Base-by-base conservation (phyloP, 2,329 filamentous ascomycete genomes). In the Fusarium heterosporum region DNA sequence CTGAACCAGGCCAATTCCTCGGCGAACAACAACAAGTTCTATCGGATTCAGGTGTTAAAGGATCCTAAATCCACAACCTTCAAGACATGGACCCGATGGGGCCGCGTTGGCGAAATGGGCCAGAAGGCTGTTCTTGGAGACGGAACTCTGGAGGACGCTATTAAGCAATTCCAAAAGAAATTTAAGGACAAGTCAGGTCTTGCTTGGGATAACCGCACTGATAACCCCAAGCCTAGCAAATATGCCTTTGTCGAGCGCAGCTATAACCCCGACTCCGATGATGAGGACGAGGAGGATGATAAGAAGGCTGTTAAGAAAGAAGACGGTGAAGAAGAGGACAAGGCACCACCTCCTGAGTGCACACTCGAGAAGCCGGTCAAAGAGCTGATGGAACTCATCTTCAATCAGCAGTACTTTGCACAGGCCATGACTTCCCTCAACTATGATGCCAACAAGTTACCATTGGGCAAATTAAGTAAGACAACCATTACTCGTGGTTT, bases 21-120 rank as follows among this genome's bases (percentile, higher is more conserved):
- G 1, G 78, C 84, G 45, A 96, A 95, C 74, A 91, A 91, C 77
- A 95, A 96, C 77, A 96, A 96, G 69, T 95, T 94, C 76, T 95
- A 94, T 73, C 86, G 87, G 28, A 76, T 93, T 28, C 91, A 95
- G 81, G 81, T 92, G 6, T 72, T 87, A 25, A 78, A 78, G 17
- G 78, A 79, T 36, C 68, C 70, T 22, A 63, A 68, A 14, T 73
- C 78, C 4, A 63, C 77, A 11, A 61, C 57, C 10, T 91, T 83
- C 75, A 79, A 82, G 41, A 88, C 87, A 0, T 95, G 91, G 90
- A 93, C 90, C 4, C 85, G 92, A 56, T 96, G 91, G 92, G 93
- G 93, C 22, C 87, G 93, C 22, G 92, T 96, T 22, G 87, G 88
- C 8, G 87, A 89, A 55, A 72, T 68, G 12, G 88, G 88, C 7